Conservation (phyloP, 148 eudicot species). For the Polygonum aviculare region DNA sequence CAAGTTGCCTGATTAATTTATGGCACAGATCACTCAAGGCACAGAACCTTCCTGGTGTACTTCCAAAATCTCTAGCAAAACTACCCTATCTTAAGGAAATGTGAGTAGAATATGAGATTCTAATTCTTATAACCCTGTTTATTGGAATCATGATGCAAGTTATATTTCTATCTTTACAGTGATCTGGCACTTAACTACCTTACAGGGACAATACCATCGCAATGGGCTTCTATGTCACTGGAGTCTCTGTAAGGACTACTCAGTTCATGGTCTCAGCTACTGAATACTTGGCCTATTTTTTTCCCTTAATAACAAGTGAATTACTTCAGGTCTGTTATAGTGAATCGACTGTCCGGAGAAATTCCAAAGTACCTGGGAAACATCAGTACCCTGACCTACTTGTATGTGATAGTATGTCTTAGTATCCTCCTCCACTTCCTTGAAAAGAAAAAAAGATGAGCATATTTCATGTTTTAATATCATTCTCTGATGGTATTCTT, state of each 20-base stretch:
- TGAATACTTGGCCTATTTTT: background rate
- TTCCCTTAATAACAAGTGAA: background rate
- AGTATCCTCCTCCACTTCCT: background rate
- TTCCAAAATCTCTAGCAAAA: constrained; percentile 28
- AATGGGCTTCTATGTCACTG: constrained; percentile 11
- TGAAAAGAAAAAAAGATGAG: background rate
- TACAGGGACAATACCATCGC: background rate
- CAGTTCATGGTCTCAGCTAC: background rate
- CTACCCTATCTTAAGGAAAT: constrained; percentile 18
- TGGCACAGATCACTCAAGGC: constrained; percentile 25
- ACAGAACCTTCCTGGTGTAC: constrained; percentile 33
- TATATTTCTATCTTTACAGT: background rate
- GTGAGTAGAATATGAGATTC: constrained; percentile 10
- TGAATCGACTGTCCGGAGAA: constrained; percentile 45
- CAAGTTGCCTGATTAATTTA: background rate
- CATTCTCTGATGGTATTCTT: background rate
- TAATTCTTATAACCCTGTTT: background rate
- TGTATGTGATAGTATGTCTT: constrained; percentile 25
- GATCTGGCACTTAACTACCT: constrained; percentile 4
- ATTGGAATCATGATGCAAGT: background rate
- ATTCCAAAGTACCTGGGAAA: constrained; percentile 43
- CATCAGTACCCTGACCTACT: constrained; percentile 24
- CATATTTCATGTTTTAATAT: background rate
- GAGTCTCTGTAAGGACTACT: background rate
- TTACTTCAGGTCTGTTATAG: constrained; percentile 24